Base-by-base conservation (phyloP, 805 yeast species). In the Starmerella kuoi region DNA sequence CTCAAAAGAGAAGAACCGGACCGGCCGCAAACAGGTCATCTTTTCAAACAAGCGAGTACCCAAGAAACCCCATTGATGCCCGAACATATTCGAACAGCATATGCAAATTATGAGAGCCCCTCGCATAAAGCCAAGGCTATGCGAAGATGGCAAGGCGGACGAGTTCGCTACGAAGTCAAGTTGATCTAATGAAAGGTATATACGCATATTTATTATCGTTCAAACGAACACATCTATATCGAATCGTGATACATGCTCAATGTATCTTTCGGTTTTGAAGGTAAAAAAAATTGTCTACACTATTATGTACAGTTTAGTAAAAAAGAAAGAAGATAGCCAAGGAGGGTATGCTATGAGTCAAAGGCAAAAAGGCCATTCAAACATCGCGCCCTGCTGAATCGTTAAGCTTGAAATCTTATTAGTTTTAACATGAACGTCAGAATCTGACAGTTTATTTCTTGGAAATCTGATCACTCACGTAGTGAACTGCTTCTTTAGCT, bases 31-130 rank as follows among this genome's bases (percentile, higher is more conserved):
- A 38, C 46, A 28, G 38, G 46, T 12, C 31, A 40, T 9, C 40
- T 54, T 31, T 54, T 54, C 41, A 44, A 46, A 25, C 41, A 44
- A 37, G 50, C 47, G 9, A 47, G 38, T 31, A 42, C 37, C 35
- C 51, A 50, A 28, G 54, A 54, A 32, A 53, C 58, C 12, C 55
- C 54, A 17, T 39, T 54, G 17, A 36, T 48, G 7, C 55, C 58
- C 3, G 46, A 38, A 22, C 58, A 54, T 31, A 35, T 54, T 21
- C 41, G 56, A 1, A 55, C 53, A 2, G 58, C 58, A 0, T 54
- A 47, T 32, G 41, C 44, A 8, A 42, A 45, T 30, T 51, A 37
- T 39, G 54, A 54, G 41, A 39, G 38, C 23, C 56, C 56, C 0
- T 36, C 47, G 2, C 8, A 30, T n/a, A 24, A 37, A 28, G 38